Evolutionary conservation across 2,329 filamentous ascomycete genomes (phyloP), one percentile per base, ranked within the genome.

Genomic region (Sporothrix brasiliensis): DNA sequence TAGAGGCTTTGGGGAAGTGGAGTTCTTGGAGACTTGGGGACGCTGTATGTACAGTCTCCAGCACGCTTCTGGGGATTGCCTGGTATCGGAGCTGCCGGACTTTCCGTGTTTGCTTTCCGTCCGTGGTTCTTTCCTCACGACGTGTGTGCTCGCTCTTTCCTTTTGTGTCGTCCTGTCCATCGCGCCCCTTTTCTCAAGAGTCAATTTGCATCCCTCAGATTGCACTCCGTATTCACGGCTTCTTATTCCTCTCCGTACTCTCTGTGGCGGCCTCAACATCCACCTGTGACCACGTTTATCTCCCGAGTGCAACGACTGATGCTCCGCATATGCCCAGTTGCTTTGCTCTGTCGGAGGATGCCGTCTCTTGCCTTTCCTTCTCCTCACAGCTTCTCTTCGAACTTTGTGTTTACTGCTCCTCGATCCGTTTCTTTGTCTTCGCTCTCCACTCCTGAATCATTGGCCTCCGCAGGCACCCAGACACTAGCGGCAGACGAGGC

Each of bases 1-100:
- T 66, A 24, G 24, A 34, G 61, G 34, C 61, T 30, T 49, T 63
- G 39, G 60, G 60, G 60, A 63, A 49, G 41, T 63, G 60, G 60
- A 49, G 60, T 21, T 24, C 58, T 63, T 65, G 60, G 41, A n/a
- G 60, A 65, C 14, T 16, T 49, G 61, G 44, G 61, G 54, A 13
- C 41, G n/a, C 27, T 66, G 63, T 30, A n/a, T 30, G 44, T 44
- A 11, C 10, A 41, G 30, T 30, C 27, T 30, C 27, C 27, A 30
- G 27, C 21, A 39, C 13, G 24, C 24, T 65, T 65, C 47, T 50
- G 41, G 44, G 60, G 39, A 49, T 63, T 47, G 39, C 41, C 41
- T 41, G 44, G 60, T 63, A 19, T 30, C n/a, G 34, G 34, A 34
- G 34, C 34, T 41, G 41, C 21, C 30, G 58, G 21, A 9, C 58